Conservation (phyloP, 2,329 filamentous ascomycete species). For the Sporothrix euskadiensis region DNA sequence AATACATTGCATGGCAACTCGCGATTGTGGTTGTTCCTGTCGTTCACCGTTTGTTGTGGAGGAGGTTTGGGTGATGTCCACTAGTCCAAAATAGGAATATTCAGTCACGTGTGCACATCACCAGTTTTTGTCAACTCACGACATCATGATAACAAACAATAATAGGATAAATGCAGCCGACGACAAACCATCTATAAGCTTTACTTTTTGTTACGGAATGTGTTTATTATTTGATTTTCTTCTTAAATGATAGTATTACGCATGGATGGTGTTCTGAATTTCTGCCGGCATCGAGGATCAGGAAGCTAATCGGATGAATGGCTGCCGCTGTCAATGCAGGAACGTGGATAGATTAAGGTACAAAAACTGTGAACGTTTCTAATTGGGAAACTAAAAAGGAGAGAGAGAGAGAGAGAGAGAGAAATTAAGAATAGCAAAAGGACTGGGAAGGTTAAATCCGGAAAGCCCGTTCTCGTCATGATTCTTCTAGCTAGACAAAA, state of each 20-base stretch:
- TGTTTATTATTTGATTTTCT: neutral
- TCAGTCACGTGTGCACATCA: neutral
- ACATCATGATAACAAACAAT: neutral
- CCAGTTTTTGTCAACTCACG: neutral
- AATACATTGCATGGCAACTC: neutral
- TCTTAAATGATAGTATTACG: neutral
- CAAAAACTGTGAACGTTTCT: neutral
- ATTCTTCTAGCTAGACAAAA: neutral
- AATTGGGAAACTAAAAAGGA: neutral
- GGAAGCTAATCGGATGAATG: conserved; percentile 1
- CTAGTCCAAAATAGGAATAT: conserved; percentile 9
- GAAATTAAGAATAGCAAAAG: neutral
- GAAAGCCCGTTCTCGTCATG: neutral
- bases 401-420: neutral
- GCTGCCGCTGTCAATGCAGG: neutral
- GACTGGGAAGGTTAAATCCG: neutral
- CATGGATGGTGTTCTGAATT: neutral
- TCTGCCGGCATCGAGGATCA: neutral
- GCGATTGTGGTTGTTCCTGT: too few species aligned
- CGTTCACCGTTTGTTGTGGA: conserved; percentile 12
- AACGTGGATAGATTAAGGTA: conserved; percentile 8
- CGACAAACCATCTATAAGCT: neutral
- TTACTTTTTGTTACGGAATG: neutral
- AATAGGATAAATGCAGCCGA: neutral
- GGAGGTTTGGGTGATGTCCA: neutral